phyloP scores from a whole-genome alignment of 2,329 filamentous ascomycete genomes.

The Neonectria punicea region DNA sequence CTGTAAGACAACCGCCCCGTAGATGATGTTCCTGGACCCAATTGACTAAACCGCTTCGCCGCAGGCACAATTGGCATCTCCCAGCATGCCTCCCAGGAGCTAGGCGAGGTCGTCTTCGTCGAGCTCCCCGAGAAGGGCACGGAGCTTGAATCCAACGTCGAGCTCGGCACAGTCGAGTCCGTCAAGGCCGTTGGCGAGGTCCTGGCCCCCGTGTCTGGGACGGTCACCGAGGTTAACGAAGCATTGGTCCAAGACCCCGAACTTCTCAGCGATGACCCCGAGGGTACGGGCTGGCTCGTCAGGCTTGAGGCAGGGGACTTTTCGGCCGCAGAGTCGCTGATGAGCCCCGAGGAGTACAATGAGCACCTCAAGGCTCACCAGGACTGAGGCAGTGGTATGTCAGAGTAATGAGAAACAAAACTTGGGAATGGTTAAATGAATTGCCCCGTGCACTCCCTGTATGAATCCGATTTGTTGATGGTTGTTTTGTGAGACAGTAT shows the following conservation, averaged over 20 bases:
- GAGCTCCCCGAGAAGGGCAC: slow-evolving; percentile 79
- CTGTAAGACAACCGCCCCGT: slow-evolving; percentile 30
- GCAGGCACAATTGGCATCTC: slow-evolving; percentile 80
- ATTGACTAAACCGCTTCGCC: neutral
- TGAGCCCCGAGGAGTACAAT: slow-evolving; percentile 75
- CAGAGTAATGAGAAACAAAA: neutral
- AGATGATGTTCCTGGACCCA: neutral
- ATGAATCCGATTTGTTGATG: no score
- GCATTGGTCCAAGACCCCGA: slow-evolving; percentile 77
- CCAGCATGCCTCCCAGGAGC: slow-evolving; percentile 81
- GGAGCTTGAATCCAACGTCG: slow-evolving; percentile 75
- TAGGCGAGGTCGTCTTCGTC: slow-evolving; percentile 92
- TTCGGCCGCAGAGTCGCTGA: slow-evolving; percentile 67
- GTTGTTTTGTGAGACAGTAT: no score
- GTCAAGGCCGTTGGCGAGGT: slow-evolving; percentile 95
- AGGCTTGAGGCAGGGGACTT: slow-evolving; percentile 77
- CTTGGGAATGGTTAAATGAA: neutral
- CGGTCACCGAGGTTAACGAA: slow-evolving; percentile 75
- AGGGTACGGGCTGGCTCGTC: slow-evolving; percentile 83
- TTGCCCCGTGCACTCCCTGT: no score
- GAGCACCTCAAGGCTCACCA: slow-evolving; percentile 34
- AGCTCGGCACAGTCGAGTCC: slow-evolving; percentile 89
- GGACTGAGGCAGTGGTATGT: neutral
- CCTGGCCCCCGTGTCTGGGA: slow-evolving; percentile 80
- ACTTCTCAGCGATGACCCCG: slow-evolving; percentile 77